Evolutionary conservation across 129 eudicot genomes (phyloP), one percentile per base, ranked within the genome.

Genomic region (Sambucus nigra): DNA sequence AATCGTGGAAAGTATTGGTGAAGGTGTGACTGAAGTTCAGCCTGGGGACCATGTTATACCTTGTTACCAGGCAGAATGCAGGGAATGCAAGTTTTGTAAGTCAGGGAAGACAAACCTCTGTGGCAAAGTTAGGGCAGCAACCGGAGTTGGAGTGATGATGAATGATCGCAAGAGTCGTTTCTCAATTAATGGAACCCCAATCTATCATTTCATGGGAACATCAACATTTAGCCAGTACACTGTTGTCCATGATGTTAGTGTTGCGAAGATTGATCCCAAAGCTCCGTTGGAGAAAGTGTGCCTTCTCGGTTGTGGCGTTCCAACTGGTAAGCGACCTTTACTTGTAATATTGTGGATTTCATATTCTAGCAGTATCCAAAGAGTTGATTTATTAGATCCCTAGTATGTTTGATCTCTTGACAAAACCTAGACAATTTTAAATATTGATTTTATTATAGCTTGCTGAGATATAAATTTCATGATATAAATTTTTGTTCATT

Each of bases 31-130:
- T 28, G 96, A 86, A 55, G 96, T 86, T 48, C 73, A 92, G 76
- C 81, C 96, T 5, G 99, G 99, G 20, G 99, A 92, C 72, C 99
- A 92, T 71, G 99, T 92, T 9, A 92, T 92, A 57, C 99, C 99
- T n/a, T 92, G 99, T 61, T 92, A 92, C 69, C 99, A 92, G 63
- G 99, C 99, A 6, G 99, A 92, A 69, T 92, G 99, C 67, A 82
- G 27, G 72, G 99, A 92, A 44, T 92, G 99, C 74, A 92, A 86
- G 73, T 86, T 92, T 47, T 92, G 99, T 69, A 92, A 82, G 48
- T 92, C 99, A 22, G 99, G 99, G 54, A 92, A 92, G 82, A 92
- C 99, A 14, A 92, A 92, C 72, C 94, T 92, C 7, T 92, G 99
- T 80, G 99, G 99, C 18, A 92, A 92, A 58, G 94, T 92, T n/a